A percentile compares a stretch with the other conserved stretches of the same genome.
Conservation (phyloP, 805 yeast genomes). For the Lipomyces kockii region DNA sequence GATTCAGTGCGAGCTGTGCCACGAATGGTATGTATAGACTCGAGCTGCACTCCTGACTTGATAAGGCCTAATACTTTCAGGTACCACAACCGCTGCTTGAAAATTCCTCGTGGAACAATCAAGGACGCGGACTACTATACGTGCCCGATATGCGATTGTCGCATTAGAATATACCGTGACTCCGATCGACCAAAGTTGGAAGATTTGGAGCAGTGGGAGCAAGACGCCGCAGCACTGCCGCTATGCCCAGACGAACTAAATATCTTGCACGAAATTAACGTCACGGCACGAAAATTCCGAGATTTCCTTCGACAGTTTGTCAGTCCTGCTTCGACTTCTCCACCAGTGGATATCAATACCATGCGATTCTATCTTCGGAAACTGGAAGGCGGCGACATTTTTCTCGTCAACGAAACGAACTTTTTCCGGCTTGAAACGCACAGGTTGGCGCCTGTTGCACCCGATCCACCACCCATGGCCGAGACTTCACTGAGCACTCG, state of each 20-base stretch:
- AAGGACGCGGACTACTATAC: slow-evolving; percentile 50
- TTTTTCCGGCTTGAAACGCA: background rate
- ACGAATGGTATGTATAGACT: slow-evolving; percentile 69
- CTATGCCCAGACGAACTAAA: slow-evolving; percentile 47
- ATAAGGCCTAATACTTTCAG: slow-evolving; percentile 12
- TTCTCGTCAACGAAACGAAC: slow-evolving; percentile 45
- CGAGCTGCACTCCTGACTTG: background rate
- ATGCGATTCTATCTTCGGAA: slow-evolving; percentile 55
- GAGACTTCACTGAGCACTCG: slow-evolving; percentile 35
- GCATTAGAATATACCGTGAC: slow-evolving; percentile 44
- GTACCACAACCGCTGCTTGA: slow-evolving; percentile 79
- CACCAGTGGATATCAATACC: slow-evolving; percentile 31
- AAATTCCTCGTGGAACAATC: slow-evolving; percentile 38
- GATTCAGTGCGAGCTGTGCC: slow-evolving; percentile 85
- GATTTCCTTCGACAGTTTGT: slow-evolving; percentile 24
- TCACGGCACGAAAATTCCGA: background rate
- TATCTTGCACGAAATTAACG: background rate
- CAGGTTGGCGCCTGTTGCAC: background rate
- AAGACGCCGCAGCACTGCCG: slow-evolving; percentile 42
- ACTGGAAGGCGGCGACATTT: slow-evolving; percentile 52
- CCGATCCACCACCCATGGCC: slow-evolving; percentile 35
- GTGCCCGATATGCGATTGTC: slow-evolving; percentile 59
- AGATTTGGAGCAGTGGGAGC: slow-evolving; percentile 43
- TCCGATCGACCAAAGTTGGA: slow-evolving; percentile 46
- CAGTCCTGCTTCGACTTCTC: background rate